phyloP scores from a whole-genome alignment of 331 rosid genomes.

The Phaseolus coccineus region DNA sequence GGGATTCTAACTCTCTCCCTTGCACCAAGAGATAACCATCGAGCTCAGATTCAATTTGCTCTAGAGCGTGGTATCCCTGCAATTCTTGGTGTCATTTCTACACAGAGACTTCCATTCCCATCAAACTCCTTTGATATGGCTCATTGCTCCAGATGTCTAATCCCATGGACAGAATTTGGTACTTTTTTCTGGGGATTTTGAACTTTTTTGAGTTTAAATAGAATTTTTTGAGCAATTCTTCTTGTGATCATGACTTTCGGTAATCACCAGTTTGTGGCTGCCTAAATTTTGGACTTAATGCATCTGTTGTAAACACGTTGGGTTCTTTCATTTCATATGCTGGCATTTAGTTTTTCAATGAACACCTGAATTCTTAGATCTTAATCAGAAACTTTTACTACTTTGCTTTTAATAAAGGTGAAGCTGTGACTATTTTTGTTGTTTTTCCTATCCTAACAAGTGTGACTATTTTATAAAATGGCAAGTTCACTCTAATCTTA shows the following conservation, averaged over 20 bases:
- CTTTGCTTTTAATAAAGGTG: neutral
- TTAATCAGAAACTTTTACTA: neutral
- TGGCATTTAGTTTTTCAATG: neutral
- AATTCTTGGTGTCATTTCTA: constrained; percentile 91
- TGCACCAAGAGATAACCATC: constrained; percentile 99
- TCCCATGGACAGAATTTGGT: constrained; percentile 98
- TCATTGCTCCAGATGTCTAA: constrained; percentile 99
- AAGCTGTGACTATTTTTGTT: neutral
- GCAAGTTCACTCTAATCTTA: neutral
- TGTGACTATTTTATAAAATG: neutral
- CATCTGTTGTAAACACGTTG: neutral
- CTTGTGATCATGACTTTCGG: constrained; percentile 8
- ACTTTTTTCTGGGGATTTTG: constrained; percentile 32
- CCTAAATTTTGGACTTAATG: constrained; percentile 27
- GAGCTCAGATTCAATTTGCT: constrained; percentile 99
- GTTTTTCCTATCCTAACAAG: neutral
- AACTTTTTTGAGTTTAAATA: constrained; percentile 18
- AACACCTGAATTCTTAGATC: neutral
- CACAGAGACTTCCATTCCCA: constrained; percentile 96
- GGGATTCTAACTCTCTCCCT: constrained; percentile 89
- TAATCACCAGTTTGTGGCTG: constrained; percentile 13
- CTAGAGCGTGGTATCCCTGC: constrained; percentile 99
- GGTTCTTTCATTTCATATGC: neutral
- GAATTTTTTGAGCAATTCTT: neutral
- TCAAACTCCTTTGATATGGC: constrained; percentile 98